These are phyloP conservation scores for Diplodia mutila DNA, from an alignment of 2,329 filamentous ascomycete species.

Conservation along the genomic window DNA sequence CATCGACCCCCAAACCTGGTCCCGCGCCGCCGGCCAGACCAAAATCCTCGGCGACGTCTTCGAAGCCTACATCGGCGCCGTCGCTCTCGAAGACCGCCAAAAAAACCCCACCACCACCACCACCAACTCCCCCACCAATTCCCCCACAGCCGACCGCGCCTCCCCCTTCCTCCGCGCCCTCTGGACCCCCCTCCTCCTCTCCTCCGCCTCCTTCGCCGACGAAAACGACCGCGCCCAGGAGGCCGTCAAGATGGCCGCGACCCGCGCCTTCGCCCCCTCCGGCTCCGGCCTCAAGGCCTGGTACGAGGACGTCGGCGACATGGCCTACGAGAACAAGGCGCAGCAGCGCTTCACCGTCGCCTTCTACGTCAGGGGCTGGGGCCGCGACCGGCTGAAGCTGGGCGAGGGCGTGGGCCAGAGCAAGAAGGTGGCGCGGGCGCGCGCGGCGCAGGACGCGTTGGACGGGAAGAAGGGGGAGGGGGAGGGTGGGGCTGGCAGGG, in stretches of 20 bases:
- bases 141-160: too few relatives aligned
- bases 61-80: constrained; percentile 84
- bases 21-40: constrained; percentile 40
- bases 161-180: constrained; percentile 74
- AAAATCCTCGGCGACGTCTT: constrained; percentile 88
- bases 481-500: too few relatives aligned
- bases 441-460: constrained; percentile 57
- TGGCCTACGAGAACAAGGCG: constrained; percentile 39
- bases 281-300: constrained; percentile 12
- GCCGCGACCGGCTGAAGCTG: constrained; percentile 64
- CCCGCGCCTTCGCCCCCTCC: constrained; percentile 32
- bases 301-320: not conserved
- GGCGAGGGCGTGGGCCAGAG: constrained; percentile 66
- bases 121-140: too few relatives aligned
- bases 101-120: not conserved
- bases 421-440: constrained; percentile 71
- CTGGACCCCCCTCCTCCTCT: constrained; percentile 67
- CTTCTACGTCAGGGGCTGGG: constrained; percentile 70
- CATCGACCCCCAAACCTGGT: not conserved
- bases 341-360: constrained; percentile 66
- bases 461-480: too few relatives aligned
- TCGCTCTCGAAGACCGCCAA: constrained; percentile 57
- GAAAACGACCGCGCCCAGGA: constrained; percentile 3
- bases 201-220: not conserved
- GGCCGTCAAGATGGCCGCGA: constrained; percentile 13